Conservation (phyloP, 257 asterid species). For the Solanum ossicruentum region DNA sequence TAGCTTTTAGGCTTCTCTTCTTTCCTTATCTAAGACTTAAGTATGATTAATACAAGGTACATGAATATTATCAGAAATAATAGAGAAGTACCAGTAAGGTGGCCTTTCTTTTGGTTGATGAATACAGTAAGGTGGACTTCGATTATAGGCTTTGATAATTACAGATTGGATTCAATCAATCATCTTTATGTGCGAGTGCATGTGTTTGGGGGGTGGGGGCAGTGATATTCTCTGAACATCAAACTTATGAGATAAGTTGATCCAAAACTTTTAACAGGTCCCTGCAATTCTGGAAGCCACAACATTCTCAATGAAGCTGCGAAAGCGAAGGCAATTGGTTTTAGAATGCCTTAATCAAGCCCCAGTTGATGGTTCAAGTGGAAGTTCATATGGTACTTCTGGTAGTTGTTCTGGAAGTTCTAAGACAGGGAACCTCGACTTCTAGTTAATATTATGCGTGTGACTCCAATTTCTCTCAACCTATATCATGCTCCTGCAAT, state of each 20-base stretch:
- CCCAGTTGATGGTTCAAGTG: constrained; percentile 87
- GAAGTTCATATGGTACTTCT: constrained; percentile 61
- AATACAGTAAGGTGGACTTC: not conserved
- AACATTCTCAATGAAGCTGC: constrained; percentile 79
- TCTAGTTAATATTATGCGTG: constrained; percentile 18
- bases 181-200: not conserved
- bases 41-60: not conserved
- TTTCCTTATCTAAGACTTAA: not conserved
- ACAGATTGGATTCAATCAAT: not conserved
- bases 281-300: constrained; percentile 70
- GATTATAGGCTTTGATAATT: not conserved
- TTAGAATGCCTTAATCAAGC: constrained; percentile 93
- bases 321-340: constrained; percentile 47
- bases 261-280: constrained; percentile 31
- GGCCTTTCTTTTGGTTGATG: not conserved
- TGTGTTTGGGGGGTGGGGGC: too few species aligned
- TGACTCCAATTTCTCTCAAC: not conserved
- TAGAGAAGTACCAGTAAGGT: not conserved
- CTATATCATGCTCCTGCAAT: not conserved
- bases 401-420: constrained; percentile 70
- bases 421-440: constrained; percentile 57
- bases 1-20: not conserved
- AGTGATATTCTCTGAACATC: not conserved
- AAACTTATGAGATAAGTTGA: not conserved
- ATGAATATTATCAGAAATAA: not conserved